Base-by-base conservation (phyloP, 1,284 basidiomycete species). In the Ganoderma multipileum region DNA sequence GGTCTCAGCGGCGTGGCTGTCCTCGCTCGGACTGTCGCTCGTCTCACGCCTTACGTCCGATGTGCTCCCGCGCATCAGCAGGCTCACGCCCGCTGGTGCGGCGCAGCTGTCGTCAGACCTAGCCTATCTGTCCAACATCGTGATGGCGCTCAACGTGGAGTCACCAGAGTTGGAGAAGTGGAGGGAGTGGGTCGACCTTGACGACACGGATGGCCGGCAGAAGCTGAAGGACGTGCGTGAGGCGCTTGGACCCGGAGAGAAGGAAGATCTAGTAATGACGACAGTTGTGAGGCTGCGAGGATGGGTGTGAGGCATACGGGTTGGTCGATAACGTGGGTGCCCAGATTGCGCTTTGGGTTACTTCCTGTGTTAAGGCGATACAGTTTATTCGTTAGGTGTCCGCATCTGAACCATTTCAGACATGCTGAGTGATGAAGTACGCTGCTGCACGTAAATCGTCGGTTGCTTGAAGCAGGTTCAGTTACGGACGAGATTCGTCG, bases 71-170 rank as follows among this genome's bases (percentile, higher is more conserved):
- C 81, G 81, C 61, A 92, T 95, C 67, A 79, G 85, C 7, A 81
- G 82, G 30, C 80, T 98, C 62, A 86, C 88, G 12, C 76, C 81
- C 4, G 81, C 86, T 1, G 97, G 96, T 0, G 89, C 92, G 1
- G 89, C 90, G 11, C 97, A 99, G 77, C 85, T 99, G n/a, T 85
- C 87, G 0, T 91, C 92, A 1, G 97, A 99, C 80, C 81, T 99
- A 65, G 92, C 89, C 30, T 98, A 98, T 79, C 84, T 99, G 33
- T 88, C 88, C 18, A 98, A 97, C 75, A 96, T 98, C 52, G 92
- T 96, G n/a, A 84, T 91, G 42, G 95, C 95, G 28, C 84, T 99
- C 63, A 96, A 97, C 75, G 94, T 97, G 5, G 94, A 96, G 73
- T 91, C 86, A 78, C 86, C 87, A 2, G 89, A 89, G 42, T 81